Base-by-base conservation (phyloP, 331 rosid species). In the Erythrophleum ivorense region DNA sequence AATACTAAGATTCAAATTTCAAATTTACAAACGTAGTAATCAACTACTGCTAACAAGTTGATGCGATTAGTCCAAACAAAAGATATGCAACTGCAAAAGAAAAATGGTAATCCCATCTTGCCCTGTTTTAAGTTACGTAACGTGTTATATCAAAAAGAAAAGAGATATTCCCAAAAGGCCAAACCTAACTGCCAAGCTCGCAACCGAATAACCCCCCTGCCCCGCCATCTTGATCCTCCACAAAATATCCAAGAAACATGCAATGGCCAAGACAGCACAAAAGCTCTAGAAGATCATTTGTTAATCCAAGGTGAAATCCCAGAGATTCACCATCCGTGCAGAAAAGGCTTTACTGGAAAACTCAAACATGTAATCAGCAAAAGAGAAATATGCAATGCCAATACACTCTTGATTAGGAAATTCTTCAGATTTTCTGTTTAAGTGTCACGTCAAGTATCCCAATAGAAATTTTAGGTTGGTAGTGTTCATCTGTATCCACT, bases 401-500 rank as follows among this genome's bases (percentile, higher is more conserved):
- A 71, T 9, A 16, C 63, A 82, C 72, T 63, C 79, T 75, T 83
- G 49, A 68, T 70, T 53, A 58, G 57, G 65, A 33, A 50, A 70
- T 45, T 66, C 83, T 78, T 89, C 81, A 89, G 79, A 71, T 55
- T 69, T 83, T 89, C 58, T 83, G 93, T 85, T 82, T 86, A 78
- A 93, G 93, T 65, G 89, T 83, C 78, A 88, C 93, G 4, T 88
- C 82, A 64, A 89, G 89, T 78, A 95, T 93, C 80, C 90, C 87
- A 41, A 95, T 86, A 12, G 90, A 75, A 58, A 93, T 55, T 84
- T 93, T 95, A 34, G 98, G 99, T 36, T 83, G 91, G 89, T 91
- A 95, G 76, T 91, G 95, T 85, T 91, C 97, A 80, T 95, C 99
- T 5, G 99, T 95, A 83, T 95, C 99, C 65, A 95, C 97, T 90